Evolutionary conservation across 148 eudicot species (phyloP), one percentile per base, ranked within the genome.

Genomic region (Hydrangea macrophylla): DNA sequence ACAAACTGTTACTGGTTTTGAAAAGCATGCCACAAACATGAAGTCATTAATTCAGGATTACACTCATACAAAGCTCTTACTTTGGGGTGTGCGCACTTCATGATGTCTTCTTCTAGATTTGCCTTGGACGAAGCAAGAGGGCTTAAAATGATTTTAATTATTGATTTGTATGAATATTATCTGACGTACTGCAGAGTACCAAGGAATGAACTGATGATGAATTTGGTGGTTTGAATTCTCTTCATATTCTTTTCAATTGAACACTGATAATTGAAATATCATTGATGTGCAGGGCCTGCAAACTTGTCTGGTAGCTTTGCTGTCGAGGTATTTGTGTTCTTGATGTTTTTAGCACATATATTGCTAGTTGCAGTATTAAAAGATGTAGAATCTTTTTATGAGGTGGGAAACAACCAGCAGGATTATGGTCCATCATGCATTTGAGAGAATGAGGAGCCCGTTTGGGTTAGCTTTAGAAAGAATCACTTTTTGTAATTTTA

Each of bases 301-400:
- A 78, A 95, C 97, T 55, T 95, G 99, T 79, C 80, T 89, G 83
- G 99, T 91, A 66, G 81, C 99, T 56, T 77, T 91, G 58, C 74
- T 91, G 62, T 89, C 96, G 72, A 87, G 97, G 99, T 95, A 91
- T 65, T 76, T 60, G 27, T 67, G 10, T 35, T 44, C 11, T 69
- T 61, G 28, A 55, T 23, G 33, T 71, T n/a, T 60, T 55, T 48
- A 56, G 25, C 48, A 31, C 23, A 55, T 26, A 28, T 22, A 3
- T 63, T 9, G 25, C 20, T 7, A 60, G 11, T 68, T 25, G 12
- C 22, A 5, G 8, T 33, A 13, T 72, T 57, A 31, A 26, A 7
- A 20, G 24, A 32, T 9, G 20, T 36, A 33, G 53, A 37, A 0
- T 48, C 15, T 48, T 58, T 35, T 36, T 9, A n/a, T 50, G 39